Base-by-base conservation (phyloP, 345 rosid species). In the Melastoma malabathricum region DNA sequence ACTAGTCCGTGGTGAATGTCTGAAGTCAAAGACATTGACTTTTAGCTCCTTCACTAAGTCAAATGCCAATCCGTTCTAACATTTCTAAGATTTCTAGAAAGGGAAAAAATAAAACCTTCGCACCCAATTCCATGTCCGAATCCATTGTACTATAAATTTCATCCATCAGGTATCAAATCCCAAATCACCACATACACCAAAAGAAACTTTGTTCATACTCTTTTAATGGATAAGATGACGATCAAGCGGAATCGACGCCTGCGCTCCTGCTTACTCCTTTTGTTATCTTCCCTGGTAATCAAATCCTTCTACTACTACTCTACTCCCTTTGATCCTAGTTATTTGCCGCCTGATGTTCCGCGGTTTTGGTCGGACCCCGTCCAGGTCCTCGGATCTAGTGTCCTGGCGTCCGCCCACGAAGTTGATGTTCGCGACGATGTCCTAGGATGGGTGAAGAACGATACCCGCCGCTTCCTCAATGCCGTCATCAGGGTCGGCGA, bases 401-500 rank as follows among this genome's bases (percentile, higher is more conserved):
- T 18, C 44, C 23, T 43, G 64, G 70, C 59, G 0, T 56, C 48
- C 22, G 55, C 59, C 15, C 50, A 55, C 43, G 47, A 22, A 44
- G 69, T 15, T 15, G 51, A 19, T 12, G 12, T 34, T 53, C 44
- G 39, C 13, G 61, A 59, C 13, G 68, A 53, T 20, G 64, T 52
- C 54, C 41, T 62, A 41, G 57, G 60, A 41, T 74, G 72, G 72
- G 66, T 65, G 19, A 74, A 68, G 64, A 70, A 64, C 13, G 79
- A 70, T 52, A 62, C 55, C 22, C 75, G 68, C 17, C 61, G 71
- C 12, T 44, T 74, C 13, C 64, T 74, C 18, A 71, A 67, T 31
- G 73, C 70, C 38, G 66, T 67, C 17, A 59, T 67, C 44, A 68
- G 79, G 18, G 75, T 74, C 29, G 75, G 73, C 2, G 69, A 74